Percentiles rank a stretch among this genome's conserved stretches.
phyloP scores from a whole-genome alignment of 1,139 yeast species.

The Pneumocystis sp. region DNA sequence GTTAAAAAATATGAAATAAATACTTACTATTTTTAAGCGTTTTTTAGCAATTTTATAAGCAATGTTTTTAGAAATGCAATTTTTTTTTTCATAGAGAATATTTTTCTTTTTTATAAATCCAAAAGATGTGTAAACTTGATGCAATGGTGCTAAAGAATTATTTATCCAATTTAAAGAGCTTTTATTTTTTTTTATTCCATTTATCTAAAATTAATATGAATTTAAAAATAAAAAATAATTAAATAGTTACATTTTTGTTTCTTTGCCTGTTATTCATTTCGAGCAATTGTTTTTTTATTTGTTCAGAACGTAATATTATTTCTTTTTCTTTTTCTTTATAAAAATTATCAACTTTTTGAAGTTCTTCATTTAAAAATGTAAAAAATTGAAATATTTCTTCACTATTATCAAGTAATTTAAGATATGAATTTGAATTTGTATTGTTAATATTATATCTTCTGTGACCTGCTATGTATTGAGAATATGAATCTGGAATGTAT shows the following conservation, averaged over 20 bases:
- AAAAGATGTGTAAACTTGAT: conserved; percentile 2
- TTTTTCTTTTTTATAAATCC: conserved; percentile 1
- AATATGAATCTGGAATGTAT: neutral
- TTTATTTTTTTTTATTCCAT: conserved; percentile 1
- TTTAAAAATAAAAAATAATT: conserved; percentile 12
- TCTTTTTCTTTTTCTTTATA: conserved; percentile 47
- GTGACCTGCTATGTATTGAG: neutral
- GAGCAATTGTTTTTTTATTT: conserved; percentile 53
- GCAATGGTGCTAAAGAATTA: neutral
- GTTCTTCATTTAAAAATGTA: conserved; percentile 47
- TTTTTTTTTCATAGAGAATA: conserved; percentile 1
- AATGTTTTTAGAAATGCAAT: conserved; percentile 45
- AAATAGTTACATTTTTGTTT: conserved; percentile 13
- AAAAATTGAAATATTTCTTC: conserved; percentile 35
- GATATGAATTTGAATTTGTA: neutral
- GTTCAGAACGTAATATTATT: conserved; percentile 42
- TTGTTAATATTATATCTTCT: neutral
- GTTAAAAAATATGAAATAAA: neutral
- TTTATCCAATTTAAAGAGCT: neutral
- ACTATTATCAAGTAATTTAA: neutral
- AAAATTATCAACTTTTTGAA: conserved; percentile 45
- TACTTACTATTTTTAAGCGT: neutral
- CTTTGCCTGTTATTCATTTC: conserved; percentile 42
- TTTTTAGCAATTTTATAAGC: neutral
- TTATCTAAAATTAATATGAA: neutral